phyloP scores from a whole-genome alignment of 2,329 filamentous ascomycete species.

The Teratosphaeria zuluensis region DNA sequence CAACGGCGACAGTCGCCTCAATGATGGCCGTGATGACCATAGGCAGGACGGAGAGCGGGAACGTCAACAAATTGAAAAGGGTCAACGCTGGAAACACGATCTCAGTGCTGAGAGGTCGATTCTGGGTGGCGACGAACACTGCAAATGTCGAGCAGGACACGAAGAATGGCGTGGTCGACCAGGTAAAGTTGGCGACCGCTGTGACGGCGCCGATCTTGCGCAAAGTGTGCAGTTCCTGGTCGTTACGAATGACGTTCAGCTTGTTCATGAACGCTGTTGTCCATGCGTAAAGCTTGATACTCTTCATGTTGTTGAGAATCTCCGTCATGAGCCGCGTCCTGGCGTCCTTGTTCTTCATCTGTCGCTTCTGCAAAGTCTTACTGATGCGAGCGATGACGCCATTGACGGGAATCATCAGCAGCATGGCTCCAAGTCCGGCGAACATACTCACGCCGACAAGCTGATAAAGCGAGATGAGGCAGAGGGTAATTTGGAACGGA shows the following conservation, averaged over 20 bases:
- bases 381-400: slow-evolving; percentile 84
- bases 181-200: slow-evolving; percentile 92
- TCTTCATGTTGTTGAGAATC: slow-evolving; percentile 99
- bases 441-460: slow-evolving; percentile 94
- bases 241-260: slow-evolving; percentile 90
- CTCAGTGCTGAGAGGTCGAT: slow-evolving; percentile 76
- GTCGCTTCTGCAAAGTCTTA: slow-evolving; percentile 87
- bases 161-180: slow-evolving; percentile 93
- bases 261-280: slow-evolving; percentile 95
- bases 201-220: slow-evolving; percentile 93
- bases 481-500: slow-evolving; percentile 89
- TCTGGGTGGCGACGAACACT: slow-evolving; percentile 78
- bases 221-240: slow-evolving; percentile 87
- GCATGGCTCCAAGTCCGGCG: slow-evolving; percentile 87
- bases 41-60: slow-evolving; percentile 84
- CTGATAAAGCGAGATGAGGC: slow-evolving; percentile 92
- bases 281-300: slow-evolving; percentile 96
- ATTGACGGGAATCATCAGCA: slow-evolving; percentile 94
- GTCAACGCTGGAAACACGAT: slow-evolving; percentile 91
- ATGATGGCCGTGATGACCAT: slow-evolving; percentile 98
- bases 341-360: slow-evolving; percentile 99
- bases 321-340: slow-evolving; percentile 90
- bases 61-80: slow-evolving; percentile 91
- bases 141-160: slow-evolving; percentile 96
- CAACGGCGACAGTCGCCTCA: slow-evolving; percentile 86